phyloP scores from a whole-genome alignment of 2,329 filamentous ascomycete genomes.

The Calonectria pauciramosa region DNA sequence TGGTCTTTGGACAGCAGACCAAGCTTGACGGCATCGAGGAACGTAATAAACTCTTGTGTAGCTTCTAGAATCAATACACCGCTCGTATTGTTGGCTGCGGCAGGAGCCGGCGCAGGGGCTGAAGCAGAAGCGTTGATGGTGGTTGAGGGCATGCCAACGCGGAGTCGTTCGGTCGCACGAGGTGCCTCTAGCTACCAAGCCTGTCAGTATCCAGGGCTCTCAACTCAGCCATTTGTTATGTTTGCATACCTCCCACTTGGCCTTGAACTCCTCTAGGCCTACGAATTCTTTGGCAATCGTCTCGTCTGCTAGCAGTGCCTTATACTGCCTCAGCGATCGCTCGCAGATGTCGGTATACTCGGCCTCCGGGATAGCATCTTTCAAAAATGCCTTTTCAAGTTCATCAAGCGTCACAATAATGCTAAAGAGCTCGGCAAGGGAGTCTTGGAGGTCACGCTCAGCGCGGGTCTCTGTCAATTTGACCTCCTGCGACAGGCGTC shows the following conservation, averaged over 20 bases:
- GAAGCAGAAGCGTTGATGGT: conserved; percentile 70
- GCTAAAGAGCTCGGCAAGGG: conserved; percentile 96
- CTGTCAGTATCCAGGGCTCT: not conserved
- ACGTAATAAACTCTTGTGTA: conserved; percentile 98
- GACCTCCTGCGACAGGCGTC: conserved; percentile 78
- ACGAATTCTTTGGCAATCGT: conserved; percentile 90
- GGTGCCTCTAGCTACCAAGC: conserved; percentile 85
- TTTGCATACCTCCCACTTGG: conserved; percentile 85
- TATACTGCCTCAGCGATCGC: conserved; percentile 95
- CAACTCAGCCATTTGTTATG: rapidly evolving
- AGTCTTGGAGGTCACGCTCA: conserved; percentile 95
- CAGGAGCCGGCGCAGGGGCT: conserved; percentile 58
- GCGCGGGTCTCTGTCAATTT: conserved; percentile 89
- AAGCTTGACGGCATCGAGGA: conserved; percentile 93
- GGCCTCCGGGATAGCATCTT: conserved; percentile 90
- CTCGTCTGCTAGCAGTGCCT: conserved; percentile 91
- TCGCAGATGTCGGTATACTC: conserved; percentile 98
- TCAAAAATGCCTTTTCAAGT: conserved; percentile 95
- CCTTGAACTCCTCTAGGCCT: conserved; percentile 91
- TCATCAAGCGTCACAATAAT: conserved; percentile 97
- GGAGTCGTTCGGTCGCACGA: conserved; percentile 90
- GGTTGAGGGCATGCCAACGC: conserved; percentile 93
- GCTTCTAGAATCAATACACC: conserved; percentile 85
- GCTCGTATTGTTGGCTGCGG: conserved; percentile 63
- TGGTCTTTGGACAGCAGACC: conserved; percentile 95